Conservation (phyloP, 768 basidiomycete genomes). For the Suillus fuscotomentosus region DNA sequence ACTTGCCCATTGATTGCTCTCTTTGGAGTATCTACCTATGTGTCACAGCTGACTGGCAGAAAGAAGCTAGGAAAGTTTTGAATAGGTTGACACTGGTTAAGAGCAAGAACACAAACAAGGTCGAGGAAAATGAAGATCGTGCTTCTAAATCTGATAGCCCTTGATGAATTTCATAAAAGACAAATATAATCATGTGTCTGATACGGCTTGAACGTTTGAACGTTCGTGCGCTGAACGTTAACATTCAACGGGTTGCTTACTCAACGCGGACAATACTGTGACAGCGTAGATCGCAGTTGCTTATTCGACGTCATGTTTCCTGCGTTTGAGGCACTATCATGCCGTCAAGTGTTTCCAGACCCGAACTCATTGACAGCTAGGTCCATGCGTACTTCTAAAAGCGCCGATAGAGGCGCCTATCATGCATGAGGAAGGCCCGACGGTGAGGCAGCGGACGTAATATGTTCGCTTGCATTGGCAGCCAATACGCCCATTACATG, state of each 20-base stretch:
- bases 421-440: background rate
- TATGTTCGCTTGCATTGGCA: background rate
- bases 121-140: background rate
- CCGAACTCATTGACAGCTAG: background rate
- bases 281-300: background rate
- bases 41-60: slow-evolving; percentile 62
- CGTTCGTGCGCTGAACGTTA: background rate
- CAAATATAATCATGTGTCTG: background rate
- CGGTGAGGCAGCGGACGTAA: background rate
- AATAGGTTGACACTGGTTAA: slow-evolving; percentile 33
- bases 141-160: background rate
- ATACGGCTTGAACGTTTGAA: background rate
- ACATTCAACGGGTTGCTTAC: background rate
- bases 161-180: background rate
- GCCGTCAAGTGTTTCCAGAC: background rate
- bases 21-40: no score
- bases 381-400: background rate
- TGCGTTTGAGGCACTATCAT: background rate
- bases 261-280: background rate
- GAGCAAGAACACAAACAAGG: slow-evolving; percentile 24
- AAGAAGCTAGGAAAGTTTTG: slow-evolving; percentile 40
- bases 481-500: background rate
- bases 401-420: background rate
- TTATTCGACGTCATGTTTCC: background rate
- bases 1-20: no score